A percentile compares a stretch with the other conserved stretches of the same genome.
phyloP scores from a whole-genome alignment of 805 yeast species.

The Candida ipomoeae region DNA sequence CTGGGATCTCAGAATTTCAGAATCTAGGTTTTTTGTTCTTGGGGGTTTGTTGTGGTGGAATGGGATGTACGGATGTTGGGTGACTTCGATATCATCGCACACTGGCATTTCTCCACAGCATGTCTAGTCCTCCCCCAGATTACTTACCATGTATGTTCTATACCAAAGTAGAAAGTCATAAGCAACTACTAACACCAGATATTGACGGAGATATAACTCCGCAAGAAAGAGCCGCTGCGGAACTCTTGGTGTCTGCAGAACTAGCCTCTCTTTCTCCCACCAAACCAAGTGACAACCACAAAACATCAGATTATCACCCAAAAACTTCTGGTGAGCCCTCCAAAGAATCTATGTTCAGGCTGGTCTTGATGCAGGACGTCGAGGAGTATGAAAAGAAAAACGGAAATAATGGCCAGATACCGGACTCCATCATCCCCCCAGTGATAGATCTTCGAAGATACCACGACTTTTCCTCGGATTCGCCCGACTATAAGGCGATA shows the following conservation, averaged over 20 bases:
- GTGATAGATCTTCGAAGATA: background rate
- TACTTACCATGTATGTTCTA: slow-evolving; percentile 37
- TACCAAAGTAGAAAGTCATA: background rate
- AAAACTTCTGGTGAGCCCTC: background rate
- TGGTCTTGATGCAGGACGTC: slow-evolving; percentile 17
- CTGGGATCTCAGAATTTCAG: too few species aligned
- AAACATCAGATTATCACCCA: too few species aligned
- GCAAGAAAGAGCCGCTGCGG: slow-evolving; percentile 34
- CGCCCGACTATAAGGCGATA: slow-evolving; percentile 20
- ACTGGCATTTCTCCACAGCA: background rate
- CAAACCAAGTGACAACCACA: background rate
- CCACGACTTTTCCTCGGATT: slow-evolving; percentile 5
- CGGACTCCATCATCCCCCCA: slow-evolving; percentile 5
- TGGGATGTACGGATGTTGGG: background rate
- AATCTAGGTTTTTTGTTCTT: background rate
- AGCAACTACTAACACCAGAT: slow-evolving; percentile 19
- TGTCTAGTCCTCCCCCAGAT: slow-evolving; percentile 18
- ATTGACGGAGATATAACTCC: slow-evolving; percentile 34
- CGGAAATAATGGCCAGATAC: background rate
- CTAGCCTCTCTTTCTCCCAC: slow-evolving; percentile 11
- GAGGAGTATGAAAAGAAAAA: slow-evolving; percentile 24
- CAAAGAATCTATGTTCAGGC: background rate
- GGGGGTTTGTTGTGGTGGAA: background rate
- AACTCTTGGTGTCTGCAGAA: slow-evolving; percentile 30
- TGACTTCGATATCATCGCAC: background rate